Conservation (phyloP, 1,139 yeast species). For the Petasospora rhodanensis region DNA sequence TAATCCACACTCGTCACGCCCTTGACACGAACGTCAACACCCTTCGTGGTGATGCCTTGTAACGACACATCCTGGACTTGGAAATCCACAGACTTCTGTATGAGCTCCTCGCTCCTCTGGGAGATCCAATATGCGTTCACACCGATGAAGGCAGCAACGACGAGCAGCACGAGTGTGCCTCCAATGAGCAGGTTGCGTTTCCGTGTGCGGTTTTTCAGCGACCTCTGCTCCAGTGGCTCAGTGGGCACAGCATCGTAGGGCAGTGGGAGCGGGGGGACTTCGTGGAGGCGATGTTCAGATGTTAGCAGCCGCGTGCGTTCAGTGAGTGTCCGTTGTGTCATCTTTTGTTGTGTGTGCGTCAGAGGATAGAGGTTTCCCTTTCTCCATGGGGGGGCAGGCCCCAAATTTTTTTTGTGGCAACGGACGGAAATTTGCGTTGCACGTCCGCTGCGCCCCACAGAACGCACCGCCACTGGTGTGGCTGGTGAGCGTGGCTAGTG, state of each 20-base stretch:
- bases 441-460: no score
- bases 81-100: slow-evolving; percentile 29
- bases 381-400: no score
- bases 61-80: slow-evolving; percentile 29
- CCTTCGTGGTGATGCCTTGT: slow-evolving; percentile 27
- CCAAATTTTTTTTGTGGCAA: no score
- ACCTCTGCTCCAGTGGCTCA: neutral
- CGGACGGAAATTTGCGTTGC: no score
- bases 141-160: neutral
- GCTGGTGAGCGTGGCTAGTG: no score
- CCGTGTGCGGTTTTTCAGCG: neutral
- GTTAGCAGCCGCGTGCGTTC: neutral
- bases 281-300: no score
- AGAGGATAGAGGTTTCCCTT: no score
- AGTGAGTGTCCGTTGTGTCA: no score
- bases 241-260: no score
- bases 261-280: neutral
- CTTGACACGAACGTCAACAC: slow-evolving; percentile 28
- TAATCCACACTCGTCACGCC: slow-evolving; percentile 30
- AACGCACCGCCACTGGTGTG: no score
- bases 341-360: no score
- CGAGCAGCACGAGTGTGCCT: neutral
- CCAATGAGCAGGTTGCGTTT: neutral
- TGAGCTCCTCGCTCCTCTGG: slow-evolving; percentile 28
- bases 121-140: slow-evolving; percentile 7